Percentiles rank a stretch among this genome's conserved stretches.
Conservation (phyloP, 352 stramenopile species). For the Pythium rhizo-oryzae region DNA sequence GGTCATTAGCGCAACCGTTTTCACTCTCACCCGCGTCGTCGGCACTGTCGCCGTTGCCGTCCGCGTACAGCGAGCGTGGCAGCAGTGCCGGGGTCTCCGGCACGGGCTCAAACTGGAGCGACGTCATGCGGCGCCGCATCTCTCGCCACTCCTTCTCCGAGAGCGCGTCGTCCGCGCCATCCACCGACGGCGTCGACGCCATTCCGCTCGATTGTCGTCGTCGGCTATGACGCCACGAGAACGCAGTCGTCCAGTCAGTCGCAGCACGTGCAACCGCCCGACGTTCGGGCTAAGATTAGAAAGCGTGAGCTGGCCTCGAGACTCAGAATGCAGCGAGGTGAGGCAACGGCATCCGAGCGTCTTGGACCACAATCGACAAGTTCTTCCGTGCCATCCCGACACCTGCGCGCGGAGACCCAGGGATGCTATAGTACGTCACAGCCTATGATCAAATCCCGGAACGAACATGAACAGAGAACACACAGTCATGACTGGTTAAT, state of each 20-base stretch:
- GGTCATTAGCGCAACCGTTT: too few relatives aligned
- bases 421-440: too few relatives aligned
- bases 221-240: background rate
- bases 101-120: constrained; percentile 66
- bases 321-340: too few relatives aligned
- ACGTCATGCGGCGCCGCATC: constrained; percentile 53
- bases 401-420: too few relatives aligned
- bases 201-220: background rate
- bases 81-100: constrained; percentile 55
- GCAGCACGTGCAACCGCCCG: too few relatives aligned
- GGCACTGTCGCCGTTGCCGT: background rate
- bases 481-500: background rate
- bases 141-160: constrained; percentile 63
- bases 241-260: too few relatives aligned
- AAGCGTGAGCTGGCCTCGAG: background rate
- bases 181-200: background rate
- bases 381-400: too few relatives aligned
- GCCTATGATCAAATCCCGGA: background rate
- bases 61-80: constrained; percentile 39
- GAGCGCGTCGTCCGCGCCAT: constrained; percentile 25
- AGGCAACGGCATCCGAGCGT: too few relatives aligned
- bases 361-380: too few relatives aligned
- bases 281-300: background rate
- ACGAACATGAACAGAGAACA: background rate
- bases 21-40: background rate